Conservation (phyloP, 805 yeast genomes). For the Spathaspora sp. region DNA sequence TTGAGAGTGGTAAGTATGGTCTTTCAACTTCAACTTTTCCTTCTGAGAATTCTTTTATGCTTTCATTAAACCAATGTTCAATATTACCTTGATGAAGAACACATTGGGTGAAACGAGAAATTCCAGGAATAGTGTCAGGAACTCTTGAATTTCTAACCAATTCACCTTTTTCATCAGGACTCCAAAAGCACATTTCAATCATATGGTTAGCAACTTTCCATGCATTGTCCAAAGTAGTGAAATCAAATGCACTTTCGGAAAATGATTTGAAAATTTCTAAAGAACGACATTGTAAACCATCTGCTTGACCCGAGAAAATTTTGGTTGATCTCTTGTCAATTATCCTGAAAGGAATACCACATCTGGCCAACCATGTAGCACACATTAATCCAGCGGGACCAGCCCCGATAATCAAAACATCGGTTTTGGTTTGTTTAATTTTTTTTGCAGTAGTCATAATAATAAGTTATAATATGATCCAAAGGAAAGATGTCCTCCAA, state of each 20-base stretch:
- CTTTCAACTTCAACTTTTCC: conserved; percentile 15
- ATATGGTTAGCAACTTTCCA: conserved; percentile 22
- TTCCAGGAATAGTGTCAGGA: conserved; percentile 23
- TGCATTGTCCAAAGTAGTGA: conserved; percentile 22
- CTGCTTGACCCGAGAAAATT: conserved; percentile 30
- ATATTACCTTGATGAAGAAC: conserved; percentile 29
- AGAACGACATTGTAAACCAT: conserved; percentile 28
- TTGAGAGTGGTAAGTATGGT: conserved; percentile 12
- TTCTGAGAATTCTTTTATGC: conserved; percentile 16
- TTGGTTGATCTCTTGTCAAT: conserved; percentile 25
- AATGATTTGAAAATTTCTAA: conserved; percentile 22
- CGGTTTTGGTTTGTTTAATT: conserved; percentile 15
- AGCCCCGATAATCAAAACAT: conserved; percentile 34
- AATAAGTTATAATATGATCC: not conserved
- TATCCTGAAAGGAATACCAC: conserved; percentile 23
- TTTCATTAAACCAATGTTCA: conserved; percentile 21
- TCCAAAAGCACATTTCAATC: conserved; percentile 28
- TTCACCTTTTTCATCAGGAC: conserved; percentile 20
- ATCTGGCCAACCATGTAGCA: conserved; percentile 24
- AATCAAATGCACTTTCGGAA: conserved; percentile 7
- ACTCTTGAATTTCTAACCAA: conserved; percentile 19
- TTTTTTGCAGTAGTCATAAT: conserved; percentile 4
- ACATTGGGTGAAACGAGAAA: conserved; percentile 23
- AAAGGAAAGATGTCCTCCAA: not conserved
- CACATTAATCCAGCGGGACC: conserved; percentile 37